Base-by-base conservation (phyloP, 441 rosid species). In the Gossypium davidsonii region DNA sequence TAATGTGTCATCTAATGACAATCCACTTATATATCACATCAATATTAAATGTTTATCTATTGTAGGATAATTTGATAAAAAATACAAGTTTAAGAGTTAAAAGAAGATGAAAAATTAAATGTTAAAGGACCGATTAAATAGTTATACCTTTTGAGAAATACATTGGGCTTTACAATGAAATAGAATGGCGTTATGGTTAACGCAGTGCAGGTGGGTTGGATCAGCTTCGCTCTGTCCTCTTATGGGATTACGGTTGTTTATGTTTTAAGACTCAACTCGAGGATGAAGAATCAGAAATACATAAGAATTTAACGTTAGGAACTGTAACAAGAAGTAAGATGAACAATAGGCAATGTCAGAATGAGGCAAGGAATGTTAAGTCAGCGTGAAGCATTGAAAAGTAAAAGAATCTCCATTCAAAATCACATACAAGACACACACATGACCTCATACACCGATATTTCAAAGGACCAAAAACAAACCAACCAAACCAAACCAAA, bases 371-470 rank as follows among this genome's bases (percentile, higher is more conserved):
- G 69, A 58, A 48, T 20, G 60, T 21, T 3, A 56, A 37, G 49
- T 11, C 61, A 70, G 56, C 55, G 58, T 28, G 26, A 76, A 77
- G 17, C 73, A 49, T 5, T 31, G 21, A 0, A 77, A 61, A 39
- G 61, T 49, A 67, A 71, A 67, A 44, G 57, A 74, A 72, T 72
- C 49, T 57, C 74, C 73, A 65, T 55, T 65, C 62, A 39, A 72
- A 80, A 69, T 52, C 65, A 73, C 79, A 69, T 15, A 55, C 28
- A 55, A 57, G 59, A 21, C 79, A 76, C 77, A 46, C 15, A 65
- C 74, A 73, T 61, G 42, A 37, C 42, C 42, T 53, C 70, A 68
- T 68, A 74, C 75, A 84, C 57, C 57, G 72, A 69, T 14, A 79
- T 77, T 70, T 67, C 72, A 74, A 49, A 65, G 61, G 56, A 56